Percentiles rank a stretch among this genome's conserved stretches.
Evolutionary conservation across 2,329 filamentous ascomycete species (phyloP).

Genomic region (Delphinella strobiligena): DNA sequence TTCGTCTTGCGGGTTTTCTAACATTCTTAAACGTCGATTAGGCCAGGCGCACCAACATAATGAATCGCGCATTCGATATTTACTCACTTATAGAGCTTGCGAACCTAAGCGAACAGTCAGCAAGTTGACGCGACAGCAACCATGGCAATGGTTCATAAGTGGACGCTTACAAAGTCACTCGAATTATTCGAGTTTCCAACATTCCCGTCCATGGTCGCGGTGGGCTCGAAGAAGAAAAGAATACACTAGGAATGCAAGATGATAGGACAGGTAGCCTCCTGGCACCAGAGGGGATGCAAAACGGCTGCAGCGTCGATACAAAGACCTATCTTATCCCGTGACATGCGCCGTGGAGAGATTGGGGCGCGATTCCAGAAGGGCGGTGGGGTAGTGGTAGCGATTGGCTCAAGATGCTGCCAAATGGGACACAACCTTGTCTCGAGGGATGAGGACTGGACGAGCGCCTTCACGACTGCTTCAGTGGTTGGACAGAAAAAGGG

Average conservation of each 20-base stretch:
- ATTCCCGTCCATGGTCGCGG: slow-evolving; percentile 30
- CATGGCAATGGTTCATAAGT: slow-evolving; percentile 1
- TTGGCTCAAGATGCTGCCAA: too few species aligned
- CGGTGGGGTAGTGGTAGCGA: too few species aligned
- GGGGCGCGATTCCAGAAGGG: too few species aligned
- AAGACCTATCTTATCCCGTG: too few species aligned
- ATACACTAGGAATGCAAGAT: background rate
- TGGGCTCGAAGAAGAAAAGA: background rate
- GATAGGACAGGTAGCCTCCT: too few species aligned
- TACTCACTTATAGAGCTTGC: slow-evolving; percentile 92
- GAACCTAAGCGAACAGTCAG: slow-evolving; percentile 51
- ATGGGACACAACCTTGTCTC: too few species aligned
- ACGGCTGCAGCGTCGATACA: too few species aligned
- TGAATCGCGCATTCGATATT: slow-evolving; percentile 6
- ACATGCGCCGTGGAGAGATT: too few species aligned
- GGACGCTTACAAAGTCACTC: slow-evolving; percentile 77
- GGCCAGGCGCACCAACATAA: background rate
- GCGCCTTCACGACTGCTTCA: too few species aligned
- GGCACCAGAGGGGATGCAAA: too few species aligned
- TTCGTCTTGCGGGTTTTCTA: slow-evolving; percentile 87
- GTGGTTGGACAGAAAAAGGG: background rate
- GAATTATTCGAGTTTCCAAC: slow-evolving; percentile 59
- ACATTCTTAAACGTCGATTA: slow-evolving; percentile 53
- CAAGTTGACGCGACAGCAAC: background rate
- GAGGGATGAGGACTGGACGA: background rate